Base-by-base conservation (phyloP, 352 stramenopile genomes). In the Phytophthora pinifolia region DNA sequence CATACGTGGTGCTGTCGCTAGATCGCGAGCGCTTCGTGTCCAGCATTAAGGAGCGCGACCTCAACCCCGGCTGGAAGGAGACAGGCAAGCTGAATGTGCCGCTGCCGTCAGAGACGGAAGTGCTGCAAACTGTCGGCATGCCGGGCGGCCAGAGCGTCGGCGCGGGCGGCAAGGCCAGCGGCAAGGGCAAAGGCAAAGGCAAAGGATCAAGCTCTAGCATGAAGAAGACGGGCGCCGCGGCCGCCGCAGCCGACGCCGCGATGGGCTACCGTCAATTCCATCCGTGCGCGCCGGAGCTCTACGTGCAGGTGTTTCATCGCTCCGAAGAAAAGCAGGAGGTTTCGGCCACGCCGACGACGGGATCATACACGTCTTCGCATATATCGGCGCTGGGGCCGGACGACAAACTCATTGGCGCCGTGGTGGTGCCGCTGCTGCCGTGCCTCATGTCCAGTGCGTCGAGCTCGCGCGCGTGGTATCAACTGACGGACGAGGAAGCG, bases 41-140 rank as follows among this genome's bases (percentile, higher is more conserved):
- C 3, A 83, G 54, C 22, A 56, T 74, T 22, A 76, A 83, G 51
- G 48, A 69, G 9, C 63, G 70, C 32, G 68, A 79, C 38, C 46
- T 89, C 18, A 87, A 84, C 51, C 79, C 79, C 35, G 75, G 67
- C 46, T 89, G 79, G 79, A 89, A 87, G 38, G 76, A 87, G 56
- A 68, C 62, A n/a, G 76, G 70, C 1, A 39, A 54, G 49, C 61
- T 89, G 9, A 60, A 67, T 8, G 72, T 89, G 22, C 76, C 79
- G 13, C 57, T 89, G 22, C 76, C 79, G 27, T 71, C 74, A 6
- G 79, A 89, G 57, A 62, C 76, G 25, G 76, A 89, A 43, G 46
- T 86, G 13, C 52, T 85, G 25, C 62, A 84, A 48, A 81, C 76
- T 0, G 53, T 64, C 6, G 73, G 65, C 9, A 33, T 70, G 9